A percentile compares a stretch with the other conserved stretches of the same genome.
Conservation (phyloP, 1,284 basidiomycete genomes). For the Austroboletus olivaceoglutinosus region DNA sequence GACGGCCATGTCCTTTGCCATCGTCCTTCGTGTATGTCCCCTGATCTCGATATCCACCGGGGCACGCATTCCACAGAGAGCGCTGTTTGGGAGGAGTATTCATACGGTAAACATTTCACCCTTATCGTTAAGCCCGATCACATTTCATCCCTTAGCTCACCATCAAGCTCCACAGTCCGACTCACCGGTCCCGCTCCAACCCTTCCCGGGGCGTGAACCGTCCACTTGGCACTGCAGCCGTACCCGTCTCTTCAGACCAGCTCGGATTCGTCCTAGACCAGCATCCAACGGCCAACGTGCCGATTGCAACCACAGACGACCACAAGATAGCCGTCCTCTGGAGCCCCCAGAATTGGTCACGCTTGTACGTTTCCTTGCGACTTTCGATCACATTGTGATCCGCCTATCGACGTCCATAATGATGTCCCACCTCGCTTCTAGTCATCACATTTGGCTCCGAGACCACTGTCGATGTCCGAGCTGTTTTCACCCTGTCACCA, state of each 20-base stretch:
- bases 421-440: slow-evolving; percentile 26
- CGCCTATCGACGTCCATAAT: not conserved
- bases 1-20: slow-evolving; percentile 11
- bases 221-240: not conserved
- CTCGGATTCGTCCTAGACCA: slow-evolving; percentile 24
- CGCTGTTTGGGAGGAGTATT: not conserved
- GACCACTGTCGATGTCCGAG: slow-evolving; percentile 89
- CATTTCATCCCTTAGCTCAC: slow-evolving; percentile 1
- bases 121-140: too few species aligned
- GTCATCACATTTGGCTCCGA: slow-evolving; percentile 71
- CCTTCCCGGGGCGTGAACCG: slow-evolving; percentile 4
- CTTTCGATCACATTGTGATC: not conserved
- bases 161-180: slow-evolving; percentile 1
- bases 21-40: not conserved
- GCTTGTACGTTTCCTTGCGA: slow-evolving; percentile 52
- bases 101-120: not conserved
- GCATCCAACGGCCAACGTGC: slow-evolving; percentile 39
- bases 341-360: slow-evolving; percentile 62
- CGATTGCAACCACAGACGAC: slow-evolving; percentile 56
- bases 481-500: slow-evolving; percentile 89
- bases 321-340: slow-evolving; percentile 65
- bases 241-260: slow-evolving; percentile 27
- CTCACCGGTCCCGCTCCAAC: slow-evolving; percentile 3
- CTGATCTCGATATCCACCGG: not conserved
- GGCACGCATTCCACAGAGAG: not conserved